Evolutionary conservation across 2,329 filamentous ascomycete genomes (phyloP), one percentile per base, ranked within the genome.

Genomic region (Blumeriella jaapii): DNA sequence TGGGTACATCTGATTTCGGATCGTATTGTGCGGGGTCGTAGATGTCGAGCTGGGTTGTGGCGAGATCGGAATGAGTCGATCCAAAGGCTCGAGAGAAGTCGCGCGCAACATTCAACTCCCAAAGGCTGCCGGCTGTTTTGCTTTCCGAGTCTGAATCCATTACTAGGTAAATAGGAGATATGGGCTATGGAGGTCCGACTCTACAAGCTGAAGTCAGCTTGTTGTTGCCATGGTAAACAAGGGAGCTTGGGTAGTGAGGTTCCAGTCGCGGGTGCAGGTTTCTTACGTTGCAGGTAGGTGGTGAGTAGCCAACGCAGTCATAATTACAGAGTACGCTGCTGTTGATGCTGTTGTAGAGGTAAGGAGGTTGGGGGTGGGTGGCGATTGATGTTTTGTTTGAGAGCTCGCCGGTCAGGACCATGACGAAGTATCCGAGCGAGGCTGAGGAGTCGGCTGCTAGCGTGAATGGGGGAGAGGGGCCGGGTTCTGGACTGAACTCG

Each of bases 11-110:
- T 16, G 26, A 13, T 34, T 34, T 42, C 6, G 45, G 41, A 28
- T 48, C 34, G 39, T 36, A 45, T 8, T 31, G 29, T 10, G 36
- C 15, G 10, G 29, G 16, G 26, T 46, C 26, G 9, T 30, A 31
- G 22, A 40, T 34, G 2, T 28, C 18, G 17, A 6, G 26, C 5
- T 33, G 19, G 26, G 28, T n/a, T n/a, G n/a, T 25, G 20, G 30
- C 29, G 30, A 6, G 16, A 22, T 36, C 24, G 29, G 27, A 22
- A 9, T 28, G n/a, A n/a, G n/a, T n/a, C 4, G 38, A 18, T 18
- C 18, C 18, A 25, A 40, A 40, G 18, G 38, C 29, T 12, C 38
- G 38, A 22, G 20, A 23, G 25, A 40, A 40, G 12, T 20, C 19
- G 29, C 38, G 38, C 6, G 28, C 38, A 2, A 22, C 19, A 15